Conservation (phyloP, 2,329 filamentous ascomycete species). For the Hymenoscyphus albidus region DNA sequence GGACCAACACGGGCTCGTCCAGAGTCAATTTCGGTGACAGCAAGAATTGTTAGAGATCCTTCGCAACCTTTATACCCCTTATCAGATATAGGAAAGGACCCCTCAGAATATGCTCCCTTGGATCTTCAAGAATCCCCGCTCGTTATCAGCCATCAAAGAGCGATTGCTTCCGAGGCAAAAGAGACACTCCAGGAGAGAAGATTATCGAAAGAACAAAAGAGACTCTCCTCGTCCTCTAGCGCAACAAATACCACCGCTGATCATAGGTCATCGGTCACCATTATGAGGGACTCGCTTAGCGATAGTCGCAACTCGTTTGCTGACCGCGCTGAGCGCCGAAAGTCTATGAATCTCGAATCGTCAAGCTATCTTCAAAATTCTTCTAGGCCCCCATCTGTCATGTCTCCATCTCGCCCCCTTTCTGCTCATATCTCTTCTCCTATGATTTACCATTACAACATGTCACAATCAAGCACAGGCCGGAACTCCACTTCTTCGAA, state of each 20-base stretch:
- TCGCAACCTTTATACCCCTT: conserved; percentile 41
- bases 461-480: conserved; percentile 63
- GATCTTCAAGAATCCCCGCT: conserved; percentile 58
- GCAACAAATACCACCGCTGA: conserved; percentile 21
- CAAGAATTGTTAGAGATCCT: conserved; percentile 72
- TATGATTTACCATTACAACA: conserved; percentile 40
- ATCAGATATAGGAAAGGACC: conserved; percentile 39
- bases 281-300: conserved; percentile 53
- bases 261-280: conserved; percentile 54
- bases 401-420: conserved; percentile 46
- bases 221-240: conserved; percentile 27
- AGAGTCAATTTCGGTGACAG: conserved; percentile 84
- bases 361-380: conserved; percentile 38
- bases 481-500: conserved; percentile 47
- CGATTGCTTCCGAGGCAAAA: conserved; percentile 32
- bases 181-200: conserved; percentile 48
- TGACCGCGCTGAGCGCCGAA: conserved; percentile 40
- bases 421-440: conserved; percentile 40
- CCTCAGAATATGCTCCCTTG: conserved; percentile 44
- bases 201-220: conserved; percentile 38
- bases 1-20: conserved; percentile 45
- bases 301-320: conserved; percentile 51
- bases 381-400: conserved; percentile 42
- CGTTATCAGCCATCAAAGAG: conserved; percentile 53
- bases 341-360: conserved; percentile 43